These are phyloP conservation scores for Nakaseomyces uthaithaninus DNA, from an alignment of 1,139 yeast genomes.

Conservation along the genomic window DNA sequence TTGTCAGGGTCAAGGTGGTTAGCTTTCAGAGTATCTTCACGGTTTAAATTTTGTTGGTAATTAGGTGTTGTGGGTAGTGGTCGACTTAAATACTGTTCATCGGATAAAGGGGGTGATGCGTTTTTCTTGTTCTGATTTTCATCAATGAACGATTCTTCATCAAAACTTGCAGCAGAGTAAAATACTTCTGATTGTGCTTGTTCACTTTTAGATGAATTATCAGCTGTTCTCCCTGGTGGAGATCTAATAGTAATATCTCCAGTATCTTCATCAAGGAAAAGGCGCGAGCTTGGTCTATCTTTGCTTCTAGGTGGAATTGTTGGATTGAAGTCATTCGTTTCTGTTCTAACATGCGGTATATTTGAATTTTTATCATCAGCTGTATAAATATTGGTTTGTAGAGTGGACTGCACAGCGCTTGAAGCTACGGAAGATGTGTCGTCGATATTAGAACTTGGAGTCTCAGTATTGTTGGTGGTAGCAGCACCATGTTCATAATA, in stretches of 20 bases:
- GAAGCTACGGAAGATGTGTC: slow-evolving; percentile 23
- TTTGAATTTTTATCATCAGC: slow-evolving; percentile 10
- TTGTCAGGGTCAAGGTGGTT: slow-evolving; percentile 8
- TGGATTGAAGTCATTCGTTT: slow-evolving; percentile 22
- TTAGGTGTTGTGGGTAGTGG: slow-evolving; percentile 20
- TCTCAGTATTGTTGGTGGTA: neutral
- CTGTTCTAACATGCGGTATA: slow-evolving; percentile 19
- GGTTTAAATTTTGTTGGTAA: neutral
- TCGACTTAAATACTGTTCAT: slow-evolving; percentile 15
- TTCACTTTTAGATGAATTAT: neutral
- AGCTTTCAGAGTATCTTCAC: slow-evolving; percentile 10
- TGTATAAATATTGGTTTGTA: slow-evolving; percentile 14
- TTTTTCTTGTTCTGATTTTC: neutral
- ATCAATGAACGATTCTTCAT: slow-evolving; percentile 3
- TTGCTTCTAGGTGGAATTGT: slow-evolving; percentile 30
- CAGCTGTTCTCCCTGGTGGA: neutral
- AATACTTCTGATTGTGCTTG: slow-evolving; percentile 17
- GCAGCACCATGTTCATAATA: slow-evolving; percentile 9
- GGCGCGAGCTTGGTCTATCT: slow-evolving; percentile 26
- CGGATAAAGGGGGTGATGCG: slow-evolving; percentile 7
- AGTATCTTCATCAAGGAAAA: slow-evolving; percentile 21
- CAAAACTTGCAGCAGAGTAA: slow-evolving; percentile 19
- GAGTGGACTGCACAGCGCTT: slow-evolving; percentile 22
- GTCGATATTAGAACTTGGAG: neutral
- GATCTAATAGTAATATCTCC: slow-evolving; percentile 4